phyloP scores from a whole-genome alignment of 164 flowering plant genomes.

The Cinnamomum chago region DNA sequence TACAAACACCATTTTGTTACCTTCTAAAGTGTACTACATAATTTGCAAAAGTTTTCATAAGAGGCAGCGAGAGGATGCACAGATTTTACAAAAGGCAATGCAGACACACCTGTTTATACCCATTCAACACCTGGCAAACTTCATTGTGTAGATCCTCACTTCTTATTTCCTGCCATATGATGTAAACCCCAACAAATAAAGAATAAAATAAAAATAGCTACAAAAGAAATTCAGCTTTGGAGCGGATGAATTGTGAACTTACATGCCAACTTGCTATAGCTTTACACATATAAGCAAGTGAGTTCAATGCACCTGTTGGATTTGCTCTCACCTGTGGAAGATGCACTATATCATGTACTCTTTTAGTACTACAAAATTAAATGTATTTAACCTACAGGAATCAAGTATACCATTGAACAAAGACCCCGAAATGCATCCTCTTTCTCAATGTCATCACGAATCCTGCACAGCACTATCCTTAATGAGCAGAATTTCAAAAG shows the following conservation, averaged over 20 bases:
- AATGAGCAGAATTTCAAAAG: background rate
- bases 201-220: background rate
- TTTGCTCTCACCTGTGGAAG: slow-evolving; percentile 73
- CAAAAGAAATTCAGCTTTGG: background rate
- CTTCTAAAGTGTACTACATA: background rate
- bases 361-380: background rate
- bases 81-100: background rate
- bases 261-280: slow-evolving; percentile 99
- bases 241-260: slow-evolving; percentile 22
- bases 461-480: slow-evolving; percentile 46
- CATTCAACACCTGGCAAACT: slow-evolving; percentile 86
- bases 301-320: slow-evolving; percentile 86
- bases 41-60: background rate
- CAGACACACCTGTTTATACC: slow-evolving; percentile 81
- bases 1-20: slow-evolving; percentile 4
- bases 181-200: slow-evolving; percentile 1
- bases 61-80: background rate
- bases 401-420: slow-evolving; percentile 77
- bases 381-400: background rate
- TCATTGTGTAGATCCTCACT: slow-evolving; percentile 88
- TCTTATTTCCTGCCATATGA: slow-evolving; percentile 69
- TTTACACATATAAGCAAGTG: slow-evolving; percentile 77
- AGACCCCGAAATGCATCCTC: slow-evolving; percentile 98
- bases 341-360: background rate
- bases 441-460: slow-evolving; percentile 95